phyloP scores from a whole-genome alignment of 768 basidiomycete species.

The Suillus ampliporus region DNA sequence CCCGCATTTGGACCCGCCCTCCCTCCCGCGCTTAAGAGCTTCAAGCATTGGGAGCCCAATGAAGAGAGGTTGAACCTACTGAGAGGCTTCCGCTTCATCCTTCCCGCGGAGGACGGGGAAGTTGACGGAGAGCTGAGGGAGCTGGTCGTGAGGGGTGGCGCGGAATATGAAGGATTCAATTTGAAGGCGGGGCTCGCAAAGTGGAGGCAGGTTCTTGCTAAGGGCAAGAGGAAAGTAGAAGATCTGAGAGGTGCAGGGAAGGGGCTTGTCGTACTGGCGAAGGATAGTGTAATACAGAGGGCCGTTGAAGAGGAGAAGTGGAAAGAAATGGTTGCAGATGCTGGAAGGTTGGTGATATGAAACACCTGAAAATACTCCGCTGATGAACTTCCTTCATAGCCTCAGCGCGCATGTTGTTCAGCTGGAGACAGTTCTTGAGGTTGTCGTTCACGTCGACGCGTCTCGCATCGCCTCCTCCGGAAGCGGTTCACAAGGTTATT shows the following conservation, averaged over 20 bases:
- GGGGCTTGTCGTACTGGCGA: conserved; percentile 57
- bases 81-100: conserved; percentile 58
- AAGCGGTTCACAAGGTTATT: conserved; percentile 25
- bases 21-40: conserved; percentile 50
- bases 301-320: conserved; percentile 62
- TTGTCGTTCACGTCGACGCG: conserved; percentile 46
- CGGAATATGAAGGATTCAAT: conserved; percentile 66
- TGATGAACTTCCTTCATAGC: conserved; percentile 31
- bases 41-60: conserved; percentile 70
- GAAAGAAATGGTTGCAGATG: conserved; percentile 56
- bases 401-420: conserved; percentile 49
- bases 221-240: conserved; percentile 54
- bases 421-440: conserved; percentile 56
- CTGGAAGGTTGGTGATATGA: conserved; percentile 48
- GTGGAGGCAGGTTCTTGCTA: conserved; percentile 56
- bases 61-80: conserved; percentile 66
- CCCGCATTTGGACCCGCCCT: conserved; percentile 62
- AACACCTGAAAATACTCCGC: conserved; percentile 9
- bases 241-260: conserved; percentile 40
- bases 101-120: conserved; percentile 60
- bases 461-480: conserved; percentile 34
- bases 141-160: conserved; percentile 61
- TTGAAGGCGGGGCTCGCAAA: conserved; percentile 53
- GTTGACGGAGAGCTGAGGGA: conserved; percentile 55
- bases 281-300: conserved; percentile 50